phyloP scores from a whole-genome alignment of 148 eudicot species.

The Spergularia bocconei region DNA sequence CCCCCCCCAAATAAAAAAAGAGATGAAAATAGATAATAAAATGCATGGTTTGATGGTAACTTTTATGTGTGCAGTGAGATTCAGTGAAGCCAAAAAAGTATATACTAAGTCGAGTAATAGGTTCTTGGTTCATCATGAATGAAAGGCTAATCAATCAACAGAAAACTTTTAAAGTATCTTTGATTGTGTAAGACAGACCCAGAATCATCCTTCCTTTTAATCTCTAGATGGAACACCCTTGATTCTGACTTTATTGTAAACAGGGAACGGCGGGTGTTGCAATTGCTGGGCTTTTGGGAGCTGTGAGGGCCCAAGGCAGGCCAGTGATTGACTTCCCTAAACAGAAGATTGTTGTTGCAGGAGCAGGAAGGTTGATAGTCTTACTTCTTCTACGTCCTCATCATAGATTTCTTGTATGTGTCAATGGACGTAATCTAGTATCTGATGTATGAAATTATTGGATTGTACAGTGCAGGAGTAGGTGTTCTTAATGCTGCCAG shows the following conservation, averaged over 20 bases:
- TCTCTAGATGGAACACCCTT: neutral
- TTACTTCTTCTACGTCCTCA: neutral
- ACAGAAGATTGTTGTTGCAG: slow-evolving; percentile 95
- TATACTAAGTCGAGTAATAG: neutral
- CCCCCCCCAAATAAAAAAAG: neutral
- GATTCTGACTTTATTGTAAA: slow-evolving; percentile 21
- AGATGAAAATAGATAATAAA: too few relatives aligned
- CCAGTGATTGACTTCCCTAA: slow-evolving; percentile 97
- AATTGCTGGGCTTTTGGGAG: slow-evolving; percentile 96
- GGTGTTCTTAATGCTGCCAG: slow-evolving; percentile 98
- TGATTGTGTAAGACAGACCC: neutral
- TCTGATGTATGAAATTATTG: slow-evolving; percentile 13
- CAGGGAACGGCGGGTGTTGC: slow-evolving; percentile 99
- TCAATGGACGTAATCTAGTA: neutral
- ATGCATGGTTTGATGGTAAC: neutral
- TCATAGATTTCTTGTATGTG: neutral
- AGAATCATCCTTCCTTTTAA: neutral
- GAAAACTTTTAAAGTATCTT: neutral
- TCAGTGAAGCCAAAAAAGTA: neutral
- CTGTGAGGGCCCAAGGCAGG: slow-evolving; percentile 96
- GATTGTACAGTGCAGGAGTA: slow-evolving; percentile 79
- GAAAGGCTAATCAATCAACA: neutral
- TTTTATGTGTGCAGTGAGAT: neutral
- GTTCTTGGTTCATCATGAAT: neutral
- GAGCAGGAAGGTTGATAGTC: slow-evolving; percentile 87